Base-by-base conservation (phyloP, 2,329 filamentous ascomycete genomes). In the Claviceps arundinis region DNA sequence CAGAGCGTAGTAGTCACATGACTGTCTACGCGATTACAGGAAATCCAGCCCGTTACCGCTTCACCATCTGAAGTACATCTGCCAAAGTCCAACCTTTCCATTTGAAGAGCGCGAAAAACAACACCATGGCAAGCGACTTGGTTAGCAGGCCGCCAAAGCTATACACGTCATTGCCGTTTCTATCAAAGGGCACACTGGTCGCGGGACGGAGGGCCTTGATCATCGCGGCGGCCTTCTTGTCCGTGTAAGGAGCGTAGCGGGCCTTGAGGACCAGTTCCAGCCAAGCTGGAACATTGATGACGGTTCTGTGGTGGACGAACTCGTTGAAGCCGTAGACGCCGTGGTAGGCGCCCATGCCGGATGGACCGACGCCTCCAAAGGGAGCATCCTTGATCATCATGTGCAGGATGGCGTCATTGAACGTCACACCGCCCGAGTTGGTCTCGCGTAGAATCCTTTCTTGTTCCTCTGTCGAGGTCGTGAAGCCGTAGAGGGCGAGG, bases 301-400 rank as follows among this genome's bases (percentile, higher is more conserved):
- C 54, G 5, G 54, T 56, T 16, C 65, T 60, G 6, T 56, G 52
- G 47, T 68, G 65, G 1, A 58, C 59, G 40, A 68, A 68, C 11
- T 58, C 58, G 6, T 65, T 59, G 57, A 75, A 65, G 24, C 71
- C 68, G 52, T 68, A 65, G 44, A 59, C 58, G 5, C 73, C 73
- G 51, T 73, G 70, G 55, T 74, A 73, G 17, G 60, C 58, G 17
- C 73, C 73, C 24, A 64, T 61, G 2, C 73, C 73, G 0, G 68
- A 71, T 13, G 64, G 63, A 13, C 73, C 73, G 17, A 73, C 68
- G 5, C 73, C 72, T 14, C 73, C 73, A 53, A 75, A 75, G 0
- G 73, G 71, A 0, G 68, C 68, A 13, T 60, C 62, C 0, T 62
- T 62, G n/a, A 69, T 61, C 1, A 57, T 60, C 24, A 65, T 63